Percentiles rank a stretch among this genome's conserved stretches.
phyloP scores from a whole-genome alignment of 106 monocot species.

The Cymbidium sinense region DNA sequence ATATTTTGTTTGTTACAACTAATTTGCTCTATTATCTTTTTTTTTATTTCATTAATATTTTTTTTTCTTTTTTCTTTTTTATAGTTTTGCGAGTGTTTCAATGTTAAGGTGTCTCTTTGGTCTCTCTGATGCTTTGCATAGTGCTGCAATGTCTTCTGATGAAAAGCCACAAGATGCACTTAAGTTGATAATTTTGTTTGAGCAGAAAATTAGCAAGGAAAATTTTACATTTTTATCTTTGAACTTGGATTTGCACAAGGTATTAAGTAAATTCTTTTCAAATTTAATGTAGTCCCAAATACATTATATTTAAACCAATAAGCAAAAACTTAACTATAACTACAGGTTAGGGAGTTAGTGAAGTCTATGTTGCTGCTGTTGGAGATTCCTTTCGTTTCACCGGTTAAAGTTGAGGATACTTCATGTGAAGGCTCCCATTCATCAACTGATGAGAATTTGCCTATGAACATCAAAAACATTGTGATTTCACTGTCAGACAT shows the following conservation, averaged over 20 bases:
- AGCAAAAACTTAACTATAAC: neutral
- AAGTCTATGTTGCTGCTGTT: conserved; percentile 36
- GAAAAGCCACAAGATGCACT: conserved; percentile 39
- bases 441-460: conserved; percentile 7
- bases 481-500: conserved; percentile 22
- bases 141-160: conserved; percentile 20
- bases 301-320: neutral
- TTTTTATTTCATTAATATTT: neutral
- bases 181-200: conserved; percentile 33
- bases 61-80: neutral
- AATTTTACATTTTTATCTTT: conserved; percentile 14
- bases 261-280: conserved; percentile 8
- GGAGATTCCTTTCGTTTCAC: conserved; percentile 24
- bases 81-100: conserved; percentile 31
- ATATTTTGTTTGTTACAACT: neutral
- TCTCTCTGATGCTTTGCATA: conserved; percentile 31
- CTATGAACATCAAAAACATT: conserved; percentile 22
- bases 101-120: conserved; percentile 76
- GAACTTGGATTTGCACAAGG: conserved; percentile 35
- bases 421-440: conserved; percentile 14
- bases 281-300: neutral
- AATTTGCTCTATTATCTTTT: neutral
- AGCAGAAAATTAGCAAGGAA: conserved; percentile 32
- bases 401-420: conserved; percentile 14
- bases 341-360: conserved; percentile 57